Base-by-base conservation (phyloP, 2,329 filamentous ascomycete species). In the Colletotrichum sp. region DNA sequence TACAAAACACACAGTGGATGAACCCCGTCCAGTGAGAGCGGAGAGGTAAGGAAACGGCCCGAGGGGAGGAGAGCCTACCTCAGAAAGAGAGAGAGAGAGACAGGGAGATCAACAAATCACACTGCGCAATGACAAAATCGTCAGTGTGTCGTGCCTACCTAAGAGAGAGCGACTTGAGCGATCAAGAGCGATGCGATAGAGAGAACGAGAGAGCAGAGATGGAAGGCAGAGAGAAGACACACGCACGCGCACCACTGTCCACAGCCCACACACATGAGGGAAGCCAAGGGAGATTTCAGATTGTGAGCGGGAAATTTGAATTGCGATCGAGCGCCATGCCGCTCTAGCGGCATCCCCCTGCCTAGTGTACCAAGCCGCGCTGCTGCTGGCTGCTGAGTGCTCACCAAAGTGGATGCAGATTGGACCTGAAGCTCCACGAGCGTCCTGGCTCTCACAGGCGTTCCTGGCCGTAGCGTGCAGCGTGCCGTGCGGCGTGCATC, bases 291-390 rank as follows among this genome's bases (percentile, higher is more conserved):
- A 21, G 44, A 52, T 52, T 52, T 52, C 44, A 59, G 13, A 59
- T 69, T 60, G 18, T n/a, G 57, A 65, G 57, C 66, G 69, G 73
- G 74, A 73, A 74, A 76, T 74, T 76, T 44, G 74, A 55, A 76
- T 76, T 76, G 71, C 70, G 74, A 74, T 74, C 49, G 70, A 69
- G 71, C 70, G 70, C 70, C 64, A 65, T 74, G 70, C 70, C 71
- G 65, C 73, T 36, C 69, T 64, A 68, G 64, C 59, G 59, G 59
- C 49, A 18, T 16, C 15, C n/a, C 64, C 74, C 57, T 76, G 68
- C 36, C 68, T 52, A 62, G 30, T 6, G 18, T 49, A 32, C 30
- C 13, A 15, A 68, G n/a, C 44, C 32, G 66, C 34, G 49, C 52
- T 59, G 44, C n/a, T 52, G 44, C 44, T 52, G 44, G n/a, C n/a